Base-by-base conservation (phyloP, 257 asterid genomes). In the Coffea canephora region DNA sequence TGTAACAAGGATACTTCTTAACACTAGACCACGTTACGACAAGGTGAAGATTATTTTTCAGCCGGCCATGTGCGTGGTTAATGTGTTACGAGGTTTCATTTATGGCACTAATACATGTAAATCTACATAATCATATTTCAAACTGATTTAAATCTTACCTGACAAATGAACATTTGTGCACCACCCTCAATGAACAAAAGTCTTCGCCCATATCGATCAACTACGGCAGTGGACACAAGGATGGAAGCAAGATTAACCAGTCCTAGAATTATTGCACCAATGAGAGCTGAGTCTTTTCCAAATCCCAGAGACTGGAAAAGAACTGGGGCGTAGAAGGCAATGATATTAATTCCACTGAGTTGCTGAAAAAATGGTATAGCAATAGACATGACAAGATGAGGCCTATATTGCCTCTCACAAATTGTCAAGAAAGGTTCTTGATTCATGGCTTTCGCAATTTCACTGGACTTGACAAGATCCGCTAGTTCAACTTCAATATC, bases 371-470 rank as follows among this genome's bases (percentile, higher is more conserved):
- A 74, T 5, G 79, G 77, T n/a, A 75, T 75, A 3, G 83, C 83
- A 52, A 80, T 41, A 11, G 79, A 48, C 83, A 80, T 80, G 39
- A 80, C 79, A n/a, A 80, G 76, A 39, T 80, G 75, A 36, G 83
- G 79, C 78, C 79, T 74, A 9, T 80, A 74, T 67, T 80, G 39
- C 15, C 62, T 74, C 70, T 74, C 76, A 13, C 68, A 52, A 18
- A 66, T 80, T 31, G 69, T 80, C 19, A 4, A 0, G 7, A 80
- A 80, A 21, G 83, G 74, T 27, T 55, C 46, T 36, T 16, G 12
- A 5, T 39, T 66, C 8, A 36, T 39, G 68, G 71, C 61, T 14
- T 80, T 74, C 36, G 71, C 69, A 21, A 66, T 21, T 41, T 80
- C 79, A 43, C 49, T 62, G 41, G 71, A 36, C 27, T 54, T 74